Conservation (phyloP, 805 yeast species). For the Cyberlindnera petersonii region DNA sequence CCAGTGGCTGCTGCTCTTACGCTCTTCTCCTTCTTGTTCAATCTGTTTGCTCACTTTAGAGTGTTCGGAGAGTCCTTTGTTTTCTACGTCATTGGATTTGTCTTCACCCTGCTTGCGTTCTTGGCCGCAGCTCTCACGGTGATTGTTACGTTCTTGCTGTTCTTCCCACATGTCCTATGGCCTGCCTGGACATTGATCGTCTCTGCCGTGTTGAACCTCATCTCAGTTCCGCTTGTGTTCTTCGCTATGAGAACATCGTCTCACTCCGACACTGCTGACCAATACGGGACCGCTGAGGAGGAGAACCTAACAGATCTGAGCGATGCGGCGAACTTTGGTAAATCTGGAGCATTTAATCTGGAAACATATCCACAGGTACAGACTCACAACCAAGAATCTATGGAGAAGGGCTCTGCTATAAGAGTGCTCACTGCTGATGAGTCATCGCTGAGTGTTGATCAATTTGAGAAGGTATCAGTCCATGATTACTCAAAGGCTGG, state of each 20-base stretch:
- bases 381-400: constrained; percentile 7
- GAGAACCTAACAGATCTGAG: constrained; percentile 25
- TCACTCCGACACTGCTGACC: constrained; percentile 7
- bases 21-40: constrained; percentile 40
- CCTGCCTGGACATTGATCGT: constrained; percentile 70
- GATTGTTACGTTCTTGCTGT: constrained; percentile 51
- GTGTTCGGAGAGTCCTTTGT: constrained; percentile 25
- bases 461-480: constrained; percentile 23
- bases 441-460: constrained; percentile 21
- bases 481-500: constrained; percentile 24
- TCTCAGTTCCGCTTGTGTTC: constrained; percentile 48
- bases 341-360: constrained; percentile 12
- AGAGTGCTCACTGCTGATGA: constrained; percentile 26
- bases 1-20: constrained; percentile 69
- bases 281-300: constrained; percentile 15
- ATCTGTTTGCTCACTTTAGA: constrained; percentile 32
- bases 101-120: constrained; percentile 47
- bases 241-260: constrained; percentile 31
- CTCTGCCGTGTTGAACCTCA: constrained; percentile 53
- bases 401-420: constrained; percentile 19
- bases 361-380: constrained; percentile 12
- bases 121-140: constrained; percentile 51
- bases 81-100: constrained; percentile 40
- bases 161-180: constrained; percentile 66
- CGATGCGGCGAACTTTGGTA: constrained; percentile 23